Conservation (phyloP, 176 grass and related monocot species). For the Hordeum marinum region DNA sequence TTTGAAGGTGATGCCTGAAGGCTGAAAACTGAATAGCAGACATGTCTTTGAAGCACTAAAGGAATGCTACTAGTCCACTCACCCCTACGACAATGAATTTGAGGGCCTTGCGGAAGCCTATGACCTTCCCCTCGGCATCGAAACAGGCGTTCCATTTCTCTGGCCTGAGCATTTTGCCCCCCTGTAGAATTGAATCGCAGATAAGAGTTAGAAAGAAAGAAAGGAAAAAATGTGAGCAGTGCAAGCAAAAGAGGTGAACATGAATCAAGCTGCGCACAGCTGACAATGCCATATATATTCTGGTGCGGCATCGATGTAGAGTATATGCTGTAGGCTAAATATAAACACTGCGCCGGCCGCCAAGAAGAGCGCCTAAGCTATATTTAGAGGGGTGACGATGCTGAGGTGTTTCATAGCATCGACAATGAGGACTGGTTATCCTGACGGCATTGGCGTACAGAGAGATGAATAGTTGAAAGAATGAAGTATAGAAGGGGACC, state of each 20-base stretch:
- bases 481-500: constrained; percentile 15
- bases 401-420: not conserved
- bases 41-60: not conserved
- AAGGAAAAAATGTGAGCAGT: not conserved
- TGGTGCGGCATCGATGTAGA: not conserved
- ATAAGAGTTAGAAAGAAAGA: not conserved
- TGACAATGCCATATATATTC: no score
- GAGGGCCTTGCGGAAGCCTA: constrained; percentile 79
- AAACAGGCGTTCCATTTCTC: constrained; percentile 90
- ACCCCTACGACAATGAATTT: constrained; percentile 93
- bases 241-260: not conserved
- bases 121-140: constrained; percentile 66
- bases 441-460: not conserved
- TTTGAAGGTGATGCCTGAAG: not conserved
- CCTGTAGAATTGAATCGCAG: constrained; percentile 34
- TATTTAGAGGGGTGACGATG: not conserved
- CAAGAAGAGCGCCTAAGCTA: not conserved
- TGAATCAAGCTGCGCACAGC: not conserved
- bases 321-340: not conserved
- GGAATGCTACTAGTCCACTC: not conserved
- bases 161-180: constrained; percentile 79
- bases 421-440: not conserved
- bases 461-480: not conserved
- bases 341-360: not conserved
- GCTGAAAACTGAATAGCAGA: not conserved